These are phyloP conservation scores for Aspergillus quadrilineatus DNA, from an alignment of 2,329 filamentous ascomycete genomes.

Conservation along the genomic window DNA sequence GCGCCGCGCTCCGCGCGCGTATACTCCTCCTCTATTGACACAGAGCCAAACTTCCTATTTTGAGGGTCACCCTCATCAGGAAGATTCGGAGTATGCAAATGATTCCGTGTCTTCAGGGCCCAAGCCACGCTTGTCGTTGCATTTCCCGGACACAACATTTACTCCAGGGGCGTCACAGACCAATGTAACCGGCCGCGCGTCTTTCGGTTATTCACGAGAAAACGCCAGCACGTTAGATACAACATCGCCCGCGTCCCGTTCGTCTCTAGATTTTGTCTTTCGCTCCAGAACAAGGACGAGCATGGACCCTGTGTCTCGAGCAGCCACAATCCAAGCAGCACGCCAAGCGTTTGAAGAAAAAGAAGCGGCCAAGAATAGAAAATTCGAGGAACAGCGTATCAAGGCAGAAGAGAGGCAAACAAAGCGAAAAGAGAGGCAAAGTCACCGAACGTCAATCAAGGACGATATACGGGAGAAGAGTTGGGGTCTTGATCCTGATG, in stretches of 20 bases:
- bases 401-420: constrained; percentile 48
- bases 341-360: constrained; percentile 60
- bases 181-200: constrained; percentile 50
- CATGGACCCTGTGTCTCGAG: constrained; percentile 54
- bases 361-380: constrained; percentile 57
- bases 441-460: constrained; percentile 25
- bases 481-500: constrained; percentile 9
- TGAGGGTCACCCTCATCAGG: constrained; percentile 46
- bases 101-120: constrained; percentile 35
- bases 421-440: constrained; percentile 44
- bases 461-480: constrained; percentile 14
- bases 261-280: constrained; percentile 58
- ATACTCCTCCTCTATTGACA: constrained; percentile 53
- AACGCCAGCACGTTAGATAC: constrained; percentile 52
- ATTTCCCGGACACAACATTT: constrained; percentile 42
- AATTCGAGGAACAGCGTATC: constrained; percentile 53
- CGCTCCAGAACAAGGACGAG: constrained; percentile 51
- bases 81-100: constrained; percentile 46
- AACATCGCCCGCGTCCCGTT: constrained; percentile 53
- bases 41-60: constrained; percentile 50
- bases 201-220: constrained; percentile 50
- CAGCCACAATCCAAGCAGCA: constrained; percentile 56
- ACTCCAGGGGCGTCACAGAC: constrained; percentile 54
- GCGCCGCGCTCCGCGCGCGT: constrained; percentile 55
- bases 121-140: constrained; percentile 35